Percentiles rank a stretch among this genome's conserved stretches.
phyloP scores from a whole-genome alignment of 2,329 filamentous ascomycete species.

The Nothophoma quercina region DNA sequence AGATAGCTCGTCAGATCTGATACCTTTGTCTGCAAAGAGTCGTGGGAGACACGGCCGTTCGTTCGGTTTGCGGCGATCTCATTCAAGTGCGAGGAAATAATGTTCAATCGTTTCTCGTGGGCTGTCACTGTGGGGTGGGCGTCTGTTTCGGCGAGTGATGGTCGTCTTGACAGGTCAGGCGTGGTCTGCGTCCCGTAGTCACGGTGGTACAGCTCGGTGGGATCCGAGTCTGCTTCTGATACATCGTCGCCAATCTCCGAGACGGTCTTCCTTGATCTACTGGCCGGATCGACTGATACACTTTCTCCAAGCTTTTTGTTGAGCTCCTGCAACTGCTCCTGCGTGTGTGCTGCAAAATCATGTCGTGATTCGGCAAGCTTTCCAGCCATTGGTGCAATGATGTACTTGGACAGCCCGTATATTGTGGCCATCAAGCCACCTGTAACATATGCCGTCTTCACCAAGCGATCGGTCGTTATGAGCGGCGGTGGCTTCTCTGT shows the following conservation, averaged over 20 bases:
- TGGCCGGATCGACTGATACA: conserved; percentile 68
- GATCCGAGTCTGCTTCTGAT: conserved; percentile 65
- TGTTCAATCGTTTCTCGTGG: conserved; percentile 58
- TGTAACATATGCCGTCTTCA: conserved; percentile 65
- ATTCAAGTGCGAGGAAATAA: conserved; percentile 59
- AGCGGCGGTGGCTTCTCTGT: conserved; percentile 66
- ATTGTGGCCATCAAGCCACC: conserved; percentile 64
- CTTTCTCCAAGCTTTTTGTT: conserved; percentile 65
- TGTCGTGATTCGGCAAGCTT: conserved; percentile 63
- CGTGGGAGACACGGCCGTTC: conserved; percentile 60
- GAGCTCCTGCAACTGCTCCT: conserved; percentile 60
- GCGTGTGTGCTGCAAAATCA: conserved; percentile 62
- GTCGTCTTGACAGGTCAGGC: conserved; percentile 55
- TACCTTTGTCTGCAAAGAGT: conserved; percentile 58
- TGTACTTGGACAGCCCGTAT: conserved; percentile 75
- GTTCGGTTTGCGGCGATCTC: conserved; percentile 59
- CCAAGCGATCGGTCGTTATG: conserved; percentile 63
- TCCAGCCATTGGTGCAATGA: conserved; percentile 69
- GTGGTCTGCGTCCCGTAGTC: conserved; percentile 83
- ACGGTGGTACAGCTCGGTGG: conserved; percentile 81
- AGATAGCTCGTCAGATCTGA: conserved; percentile 70
- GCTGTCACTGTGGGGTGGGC: conserved; percentile 40
- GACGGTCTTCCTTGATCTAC: conserved; percentile 36
- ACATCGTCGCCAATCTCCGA: conserved; percentile 47
- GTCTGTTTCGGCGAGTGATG: conserved; percentile 34